Conservation (phyloP, 352 stramenopile genomes). For the Globisporangium emineosum region DNA sequence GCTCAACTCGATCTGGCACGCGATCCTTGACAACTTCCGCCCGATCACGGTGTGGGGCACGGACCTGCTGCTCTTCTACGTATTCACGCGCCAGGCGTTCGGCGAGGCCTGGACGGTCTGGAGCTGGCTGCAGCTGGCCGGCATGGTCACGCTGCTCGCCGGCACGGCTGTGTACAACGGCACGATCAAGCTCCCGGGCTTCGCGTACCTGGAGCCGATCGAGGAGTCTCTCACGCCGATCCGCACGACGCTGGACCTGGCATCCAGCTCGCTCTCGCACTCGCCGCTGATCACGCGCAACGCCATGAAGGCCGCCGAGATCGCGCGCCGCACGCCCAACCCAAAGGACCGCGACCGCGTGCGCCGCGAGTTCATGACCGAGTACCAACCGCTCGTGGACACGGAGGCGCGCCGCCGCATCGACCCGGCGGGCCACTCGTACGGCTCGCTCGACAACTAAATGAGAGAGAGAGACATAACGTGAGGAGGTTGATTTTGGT, state of each 20-base stretch:
- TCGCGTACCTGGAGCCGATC: slow-evolving; percentile 73
- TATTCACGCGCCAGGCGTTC: slow-evolving; percentile 88
- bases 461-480: not conserved
- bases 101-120: slow-evolving; percentile 94
- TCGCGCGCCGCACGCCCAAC: slow-evolving; percentile 76
- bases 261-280: slow-evolving; percentile 57
- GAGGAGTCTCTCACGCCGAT: slow-evolving; percentile 65
- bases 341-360: slow-evolving; percentile 77
- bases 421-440: slow-evolving; percentile 72
- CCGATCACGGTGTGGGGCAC: slow-evolving; percentile 95
- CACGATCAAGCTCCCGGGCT: slow-evolving; percentile 71
- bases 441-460: slow-evolving; percentile 77
- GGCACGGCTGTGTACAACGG: slow-evolving; percentile 98
- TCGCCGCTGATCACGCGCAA: slow-evolving; percentile 80
- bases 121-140: slow-evolving; percentile 92
- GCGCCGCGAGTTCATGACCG: slow-evolving; percentile 83
- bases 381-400: slow-evolving; percentile 77
- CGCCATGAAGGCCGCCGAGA: slow-evolving; percentile 80
- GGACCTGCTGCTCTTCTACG: slow-evolving; percentile 96
- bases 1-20: slow-evolving; percentile 97
- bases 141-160: slow-evolving; percentile 92
- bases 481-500: too few relatives aligned
- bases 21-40: slow-evolving; percentile 97
- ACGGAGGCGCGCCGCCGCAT: slow-evolving; percentile 57
- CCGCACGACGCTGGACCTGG: slow-evolving; percentile 54